Conservation (phyloP, 805 yeast genomes). For the Maudiozyma pseudohumilis region DNA sequence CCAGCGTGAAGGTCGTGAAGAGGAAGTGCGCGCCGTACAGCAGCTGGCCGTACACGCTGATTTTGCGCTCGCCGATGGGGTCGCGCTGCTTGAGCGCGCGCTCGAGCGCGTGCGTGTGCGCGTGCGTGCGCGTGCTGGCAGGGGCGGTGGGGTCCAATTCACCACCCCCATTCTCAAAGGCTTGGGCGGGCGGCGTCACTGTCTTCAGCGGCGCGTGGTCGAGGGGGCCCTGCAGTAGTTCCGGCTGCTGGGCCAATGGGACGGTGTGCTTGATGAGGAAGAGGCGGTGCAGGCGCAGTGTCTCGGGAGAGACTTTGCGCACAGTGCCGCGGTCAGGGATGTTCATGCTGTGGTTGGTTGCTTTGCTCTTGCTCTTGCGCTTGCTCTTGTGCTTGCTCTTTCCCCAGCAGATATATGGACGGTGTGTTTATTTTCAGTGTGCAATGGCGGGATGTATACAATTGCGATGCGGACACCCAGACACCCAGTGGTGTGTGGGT, state of each 20-base stretch:
- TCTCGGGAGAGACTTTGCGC: neutral
- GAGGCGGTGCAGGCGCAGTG: constrained; percentile 14
- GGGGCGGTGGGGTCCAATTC: too few species aligned
- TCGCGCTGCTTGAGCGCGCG: constrained; percentile 26
- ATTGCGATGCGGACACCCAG: too few species aligned
- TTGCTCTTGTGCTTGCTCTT: too few species aligned
- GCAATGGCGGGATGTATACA: too few species aligned
- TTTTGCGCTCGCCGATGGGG: constrained; percentile 37
- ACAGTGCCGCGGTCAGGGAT: neutral
- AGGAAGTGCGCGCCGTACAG: constrained; percentile 32
- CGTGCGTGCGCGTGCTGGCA: too few species aligned
- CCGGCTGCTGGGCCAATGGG: constrained; percentile 11
- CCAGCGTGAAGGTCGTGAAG: constrained; percentile 33
- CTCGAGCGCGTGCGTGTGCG: constrained; percentile 5
- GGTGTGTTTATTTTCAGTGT: too few species aligned
- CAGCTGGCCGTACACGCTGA: constrained; percentile 32
- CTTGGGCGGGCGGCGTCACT: constrained; percentile 13
- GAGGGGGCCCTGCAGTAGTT: constrained; percentile 17
- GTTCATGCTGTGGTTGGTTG: neutral
- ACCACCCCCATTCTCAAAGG: constrained; percentile 7
- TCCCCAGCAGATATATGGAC: too few species aligned
- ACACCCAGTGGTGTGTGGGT: too few species aligned
- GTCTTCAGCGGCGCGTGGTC: constrained; percentile 13
- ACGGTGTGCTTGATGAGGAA: constrained; percentile 18
- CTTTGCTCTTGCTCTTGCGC: too few species aligned